Evolutionary conservation across 108 stramenopile genomes (phyloP).

Genomic region (Stephanodiscus triporus): DNA sequence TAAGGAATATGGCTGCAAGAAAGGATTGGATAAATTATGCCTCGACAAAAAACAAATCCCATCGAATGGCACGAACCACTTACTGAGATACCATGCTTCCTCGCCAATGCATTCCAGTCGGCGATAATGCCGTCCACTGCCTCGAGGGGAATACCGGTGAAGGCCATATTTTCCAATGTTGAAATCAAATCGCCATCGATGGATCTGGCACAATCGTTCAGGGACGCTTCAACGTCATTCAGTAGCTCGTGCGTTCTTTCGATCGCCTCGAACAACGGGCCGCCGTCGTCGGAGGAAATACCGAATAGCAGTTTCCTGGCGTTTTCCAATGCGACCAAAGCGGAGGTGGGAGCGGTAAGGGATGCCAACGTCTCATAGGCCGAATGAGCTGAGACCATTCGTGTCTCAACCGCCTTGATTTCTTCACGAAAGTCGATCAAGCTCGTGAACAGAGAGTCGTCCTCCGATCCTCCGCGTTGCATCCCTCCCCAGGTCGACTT

Average conservation of each 20-base stretch:
- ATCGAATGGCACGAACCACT: background rate
- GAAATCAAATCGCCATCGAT: slow-evolving; percentile 63
- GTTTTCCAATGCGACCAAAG: slow-evolving; percentile 61
- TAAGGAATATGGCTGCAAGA: slow-evolving; percentile 43
- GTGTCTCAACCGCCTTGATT: slow-evolving; percentile 53
- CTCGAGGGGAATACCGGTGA: slow-evolving; percentile 57
- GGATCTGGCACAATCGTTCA: slow-evolving; percentile 58
- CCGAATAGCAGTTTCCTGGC: slow-evolving; percentile 61
- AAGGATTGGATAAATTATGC: background rate
- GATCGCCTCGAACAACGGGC: slow-evolving; percentile 44
- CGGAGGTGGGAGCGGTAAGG: slow-evolving; percentile 60
- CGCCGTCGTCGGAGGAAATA: slow-evolving; percentile 37
- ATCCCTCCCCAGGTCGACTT: slow-evolving; percentile 21
- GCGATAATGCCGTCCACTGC: slow-evolving; percentile 62
- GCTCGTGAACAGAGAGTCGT: slow-evolving; percentile 47
- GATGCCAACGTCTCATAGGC: slow-evolving; percentile 62
- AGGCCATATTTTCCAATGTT: slow-evolving; percentile 47
- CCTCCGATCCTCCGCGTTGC: slow-evolving; percentile 27
- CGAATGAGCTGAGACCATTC: slow-evolving; percentile 57
- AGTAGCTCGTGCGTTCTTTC: slow-evolving; percentile 76
- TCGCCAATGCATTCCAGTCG: slow-evolving; percentile 80
- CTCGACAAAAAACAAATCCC: too few species aligned
- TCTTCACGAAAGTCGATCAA: slow-evolving; percentile 61
- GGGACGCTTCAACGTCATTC: slow-evolving; percentile 64
- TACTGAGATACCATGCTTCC: slow-evolving; percentile 76